Percentiles rank a stretch among this genome's conserved stretches.
These are phyloP conservation scores for Cenchrus americanus DNA, from an alignment of 176 grass and related monocot genomes.

Conservation along the genomic window DNA sequence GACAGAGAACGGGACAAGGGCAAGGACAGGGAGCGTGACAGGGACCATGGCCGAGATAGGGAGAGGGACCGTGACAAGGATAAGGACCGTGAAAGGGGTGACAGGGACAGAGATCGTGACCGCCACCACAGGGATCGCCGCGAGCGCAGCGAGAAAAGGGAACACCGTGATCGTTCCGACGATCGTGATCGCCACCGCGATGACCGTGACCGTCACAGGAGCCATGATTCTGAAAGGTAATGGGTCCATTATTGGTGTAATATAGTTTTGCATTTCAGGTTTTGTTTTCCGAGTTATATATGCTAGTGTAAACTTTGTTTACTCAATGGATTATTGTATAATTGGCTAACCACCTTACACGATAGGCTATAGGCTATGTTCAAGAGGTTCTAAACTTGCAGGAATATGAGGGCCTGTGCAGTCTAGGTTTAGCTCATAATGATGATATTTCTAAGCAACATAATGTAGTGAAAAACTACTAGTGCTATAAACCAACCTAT, in stretches of 20 bases:
- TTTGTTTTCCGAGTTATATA: not conserved
- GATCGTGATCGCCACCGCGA: constrained; percentile 54
- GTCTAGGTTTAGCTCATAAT: not conserved
- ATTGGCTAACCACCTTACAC: not conserved
- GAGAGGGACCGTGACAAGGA: constrained; percentile 59
- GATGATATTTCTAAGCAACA: not conserved
- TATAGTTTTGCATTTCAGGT: not conserved
- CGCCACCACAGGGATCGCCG: constrained; percentile 78
- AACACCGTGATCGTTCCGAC: constrained; percentile 61
- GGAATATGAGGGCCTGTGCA: not conserved
- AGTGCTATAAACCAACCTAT: too few species aligned
- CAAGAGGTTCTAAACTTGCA: not conserved
- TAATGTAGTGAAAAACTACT: not conserved
- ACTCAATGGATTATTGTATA: not conserved
- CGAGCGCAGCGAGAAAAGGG: constrained; percentile 69
- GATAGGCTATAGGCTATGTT: not conserved
- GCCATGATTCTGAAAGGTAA: constrained; percentile 70
- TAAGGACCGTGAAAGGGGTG: constrained; percentile 49
- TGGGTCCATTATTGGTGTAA: not conserved
- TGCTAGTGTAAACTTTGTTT: not conserved
- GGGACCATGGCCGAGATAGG: constrained; percentile 55
- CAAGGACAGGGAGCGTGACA: constrained; percentile 60
- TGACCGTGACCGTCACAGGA: constrained; percentile 58
- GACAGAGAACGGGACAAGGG: constrained; percentile 62
- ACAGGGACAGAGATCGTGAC: constrained; percentile 55